These are phyloP conservation scores for Candida lessepsii DNA, from an alignment of 805 yeast species.

Conservation along the genomic window DNA sequence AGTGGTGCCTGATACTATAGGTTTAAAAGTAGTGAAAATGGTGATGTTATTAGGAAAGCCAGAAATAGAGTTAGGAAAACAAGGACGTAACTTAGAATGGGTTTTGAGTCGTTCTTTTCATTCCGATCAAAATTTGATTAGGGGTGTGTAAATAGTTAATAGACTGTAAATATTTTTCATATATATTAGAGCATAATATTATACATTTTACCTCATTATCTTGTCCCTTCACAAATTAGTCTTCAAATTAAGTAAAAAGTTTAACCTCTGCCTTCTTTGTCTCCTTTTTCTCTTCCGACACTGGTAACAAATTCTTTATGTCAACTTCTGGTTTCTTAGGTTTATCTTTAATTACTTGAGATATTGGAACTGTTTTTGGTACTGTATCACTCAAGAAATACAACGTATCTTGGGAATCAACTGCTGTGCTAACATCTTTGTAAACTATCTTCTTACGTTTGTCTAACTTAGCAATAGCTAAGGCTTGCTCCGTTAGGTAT, in stretches of 20 bases:
- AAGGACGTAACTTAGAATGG: slow-evolving; percentile 30
- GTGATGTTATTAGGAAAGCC: slow-evolving; percentile 30
- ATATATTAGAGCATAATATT: too few relatives aligned
- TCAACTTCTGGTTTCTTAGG: slow-evolving; percentile 9
- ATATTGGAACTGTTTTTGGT: slow-evolving; percentile 57
- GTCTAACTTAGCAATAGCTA: slow-evolving; percentile 59
- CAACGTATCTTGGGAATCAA: slow-evolving; percentile 55
- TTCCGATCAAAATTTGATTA: too few relatives aligned
- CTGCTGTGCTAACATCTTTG: slow-evolving; percentile 67
- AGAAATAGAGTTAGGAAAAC: slow-evolving; percentile 20
- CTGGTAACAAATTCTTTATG: slow-evolving; percentile 13
- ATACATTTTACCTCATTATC: too few relatives aligned
- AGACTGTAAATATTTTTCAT: too few relatives aligned
- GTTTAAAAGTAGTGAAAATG: slow-evolving; percentile 33
- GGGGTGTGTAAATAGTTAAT: too few relatives aligned
- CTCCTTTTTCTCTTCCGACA: neutral
- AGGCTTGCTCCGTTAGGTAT: slow-evolving; percentile 69
- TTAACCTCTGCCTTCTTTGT: slow-evolving; percentile 1
- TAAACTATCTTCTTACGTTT: slow-evolving; percentile 70
- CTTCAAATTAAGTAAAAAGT: neutral
- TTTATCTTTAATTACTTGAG: slow-evolving; percentile 38
- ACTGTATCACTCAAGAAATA: slow-evolving; percentile 64
- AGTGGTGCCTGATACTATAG: slow-evolving; percentile 37
- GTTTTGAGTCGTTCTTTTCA: slow-evolving; percentile 22
- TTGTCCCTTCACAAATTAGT: too few relatives aligned